Evolutionary conservation across 805 yeast genomes (phyloP).

Genomic region (Hemisphaericaspora nanyangensis): DNA sequence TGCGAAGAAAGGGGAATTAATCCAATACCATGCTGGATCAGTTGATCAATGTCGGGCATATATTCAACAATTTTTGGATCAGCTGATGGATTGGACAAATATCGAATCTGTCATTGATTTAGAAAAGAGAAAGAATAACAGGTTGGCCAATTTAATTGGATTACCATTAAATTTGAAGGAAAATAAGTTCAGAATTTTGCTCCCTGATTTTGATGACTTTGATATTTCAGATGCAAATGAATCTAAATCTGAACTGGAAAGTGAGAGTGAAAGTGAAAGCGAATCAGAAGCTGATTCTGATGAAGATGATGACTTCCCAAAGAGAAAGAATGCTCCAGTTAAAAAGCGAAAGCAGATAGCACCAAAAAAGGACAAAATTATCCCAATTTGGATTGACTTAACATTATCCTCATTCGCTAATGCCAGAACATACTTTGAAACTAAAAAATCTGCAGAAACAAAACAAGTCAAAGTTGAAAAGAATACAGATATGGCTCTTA

Average conservation of each 20-base stretch:
- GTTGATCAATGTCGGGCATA: slow-evolving; percentile 71
- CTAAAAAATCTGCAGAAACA: slow-evolving; percentile 67
- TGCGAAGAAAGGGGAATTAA: slow-evolving; percentile 65
- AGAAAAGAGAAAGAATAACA: slow-evolving; percentile 64
- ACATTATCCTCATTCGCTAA: slow-evolving; percentile 80
- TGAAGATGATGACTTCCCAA: slow-evolving; percentile 12
- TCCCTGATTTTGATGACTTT: slow-evolving; percentile 43
- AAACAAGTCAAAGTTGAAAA: slow-evolving; percentile 80
- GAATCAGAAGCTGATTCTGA: slow-evolving; percentile 28
- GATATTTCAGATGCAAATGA: slow-evolving; percentile 8
- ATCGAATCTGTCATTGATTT: slow-evolving; percentile 70
- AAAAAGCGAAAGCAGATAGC: not conserved
- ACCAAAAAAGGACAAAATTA: slow-evolving; percentile 11
- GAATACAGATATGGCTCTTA: slow-evolving; percentile 72
- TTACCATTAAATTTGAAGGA: slow-evolving; percentile 68
- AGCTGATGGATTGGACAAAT: slow-evolving; percentile 92
- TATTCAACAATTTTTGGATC: slow-evolving; percentile 64
- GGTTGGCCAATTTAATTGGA: slow-evolving; percentile 56
- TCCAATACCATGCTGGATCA: slow-evolving; percentile 62
- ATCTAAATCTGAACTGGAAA: slow-evolving; percentile 18
- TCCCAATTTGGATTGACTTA: slow-evolving; percentile 62
- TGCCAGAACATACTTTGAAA: slow-evolving; percentile 75
- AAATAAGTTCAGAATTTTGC: slow-evolving; percentile 56
- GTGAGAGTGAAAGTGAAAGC: slow-evolving; percentile 36
- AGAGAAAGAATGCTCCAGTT: slow-evolving; percentile 5